Evolutionary conservation across 495 filamentous ascomycete genomes (phyloP).

Genomic region (Penicillium tannophilum): DNA sequence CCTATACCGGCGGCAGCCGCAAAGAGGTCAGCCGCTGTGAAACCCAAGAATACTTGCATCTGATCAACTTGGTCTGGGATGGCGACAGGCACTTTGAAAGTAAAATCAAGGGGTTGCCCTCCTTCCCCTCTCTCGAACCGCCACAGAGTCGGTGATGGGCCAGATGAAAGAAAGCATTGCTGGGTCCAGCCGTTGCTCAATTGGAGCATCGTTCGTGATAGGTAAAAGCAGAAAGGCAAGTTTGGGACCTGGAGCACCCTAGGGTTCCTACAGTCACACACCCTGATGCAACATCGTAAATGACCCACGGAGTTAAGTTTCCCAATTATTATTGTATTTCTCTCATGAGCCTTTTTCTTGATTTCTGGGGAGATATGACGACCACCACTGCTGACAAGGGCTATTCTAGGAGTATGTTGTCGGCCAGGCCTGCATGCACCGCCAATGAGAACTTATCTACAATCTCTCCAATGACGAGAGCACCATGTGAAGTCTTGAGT

Average conservation of each 20-base stretch:
- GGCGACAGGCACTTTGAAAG: slow-evolving; percentile 23
- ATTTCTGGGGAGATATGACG: slow-evolving; percentile 11
- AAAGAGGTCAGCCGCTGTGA: slow-evolving; percentile 51
- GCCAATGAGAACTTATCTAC: slow-evolving; percentile 19
- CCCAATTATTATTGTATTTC: background rate
- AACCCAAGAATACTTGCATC: slow-evolving; percentile 43
- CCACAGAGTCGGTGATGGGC: slow-evolving; percentile 10
- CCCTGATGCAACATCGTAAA: slow-evolving; percentile 42
- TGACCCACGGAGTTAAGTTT: slow-evolving; percentile 21
- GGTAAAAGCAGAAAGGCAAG: slow-evolving; percentile 17
- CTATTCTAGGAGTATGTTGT: slow-evolving; percentile 13
- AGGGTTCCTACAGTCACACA: slow-evolving; percentile 32
- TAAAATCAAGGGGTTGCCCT: slow-evolving; percentile 12
- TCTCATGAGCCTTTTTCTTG: background rate
- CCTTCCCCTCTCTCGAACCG: slow-evolving; percentile 9
- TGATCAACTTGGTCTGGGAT: slow-evolving; percentile 44
- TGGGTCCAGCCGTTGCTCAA: slow-evolving; percentile 13
- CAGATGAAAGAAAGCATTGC: slow-evolving; percentile 8
- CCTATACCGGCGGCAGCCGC: slow-evolving; percentile 40
- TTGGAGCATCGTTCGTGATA: slow-evolving; percentile 25
- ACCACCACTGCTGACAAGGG: slow-evolving; percentile 17
- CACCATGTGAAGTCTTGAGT: slow-evolving; percentile 27
- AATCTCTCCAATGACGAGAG: slow-evolving; percentile 1
- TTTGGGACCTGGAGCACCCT: slow-evolving; percentile 10
- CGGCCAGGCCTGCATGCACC: slow-evolving; percentile 14